Evolutionary conservation across 2,329 filamentous ascomycete genomes (phyloP).

Genomic region (Sphaerulina populicola): DNA sequence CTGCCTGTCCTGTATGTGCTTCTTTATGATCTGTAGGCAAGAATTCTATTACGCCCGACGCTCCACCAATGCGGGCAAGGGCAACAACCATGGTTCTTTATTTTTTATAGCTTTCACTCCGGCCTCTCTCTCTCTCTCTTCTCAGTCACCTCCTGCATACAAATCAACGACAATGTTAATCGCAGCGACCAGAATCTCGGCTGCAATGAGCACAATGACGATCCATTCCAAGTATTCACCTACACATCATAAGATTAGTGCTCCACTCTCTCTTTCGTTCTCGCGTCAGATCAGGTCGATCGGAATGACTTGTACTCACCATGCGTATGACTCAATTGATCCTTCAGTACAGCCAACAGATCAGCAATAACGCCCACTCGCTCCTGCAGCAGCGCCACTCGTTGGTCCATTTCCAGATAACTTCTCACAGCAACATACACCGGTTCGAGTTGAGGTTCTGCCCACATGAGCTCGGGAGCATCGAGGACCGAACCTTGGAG

Average conservation of each 20-base stretch:
- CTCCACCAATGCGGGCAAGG: too few relatives aligned
- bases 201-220: constrained; percentile 90
- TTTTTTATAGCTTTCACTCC: not conserved
- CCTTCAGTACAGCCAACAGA: constrained; percentile 83
- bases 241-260: constrained; percentile 11
- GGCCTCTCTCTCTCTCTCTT: not conserved
- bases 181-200: constrained; percentile 75
- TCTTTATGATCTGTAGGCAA: not conserved
- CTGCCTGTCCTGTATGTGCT: not conserved
- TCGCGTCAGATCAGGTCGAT: constrained; percentile 30
- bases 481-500: constrained; percentile 94
- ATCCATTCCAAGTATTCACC: constrained; percentile 47
- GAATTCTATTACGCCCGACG: too few relatives aligned
- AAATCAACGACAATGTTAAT: constrained; percentile 94
- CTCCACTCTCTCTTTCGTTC: not conserved
- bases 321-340: constrained; percentile 88
- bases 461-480: constrained; percentile 96
- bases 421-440: constrained; percentile 91
- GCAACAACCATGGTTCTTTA: too few relatives aligned
- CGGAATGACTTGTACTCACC: constrained; percentile 48
- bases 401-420: constrained; percentile 97
- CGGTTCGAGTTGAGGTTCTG: constrained; percentile 90
- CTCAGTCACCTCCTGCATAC: constrained; percentile 50
- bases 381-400: constrained; percentile 81
- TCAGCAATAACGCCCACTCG: constrained; percentile 88